Conservation (phyloP, 148 eudicot genomes). For the Rhododendron williamsianum region DNA sequence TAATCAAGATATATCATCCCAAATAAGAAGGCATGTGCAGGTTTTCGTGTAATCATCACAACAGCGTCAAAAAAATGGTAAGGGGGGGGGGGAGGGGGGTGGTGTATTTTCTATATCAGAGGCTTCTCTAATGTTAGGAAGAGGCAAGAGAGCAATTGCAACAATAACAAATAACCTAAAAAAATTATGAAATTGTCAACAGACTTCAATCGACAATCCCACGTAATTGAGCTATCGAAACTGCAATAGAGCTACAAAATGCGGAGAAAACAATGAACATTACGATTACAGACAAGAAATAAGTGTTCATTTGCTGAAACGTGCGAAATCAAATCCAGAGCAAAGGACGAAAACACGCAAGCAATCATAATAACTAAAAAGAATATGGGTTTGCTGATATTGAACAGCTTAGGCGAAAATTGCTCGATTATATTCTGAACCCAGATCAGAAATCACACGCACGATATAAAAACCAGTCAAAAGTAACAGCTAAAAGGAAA, state of each 20-base stretch:
- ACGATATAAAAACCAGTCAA: neutral
- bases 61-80: neutral
- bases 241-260: neutral
- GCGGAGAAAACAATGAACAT: neutral
- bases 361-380: neutral
- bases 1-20: neutral
- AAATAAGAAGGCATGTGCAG: neutral
- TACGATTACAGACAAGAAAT: neutral
- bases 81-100: too few species aligned
- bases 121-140: neutral
- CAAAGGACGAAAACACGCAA: neutral
- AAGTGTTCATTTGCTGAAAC: neutral
- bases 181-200: neutral
- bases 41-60: neutral
- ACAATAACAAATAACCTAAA: neutral
- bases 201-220: neutral
- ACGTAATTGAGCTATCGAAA: neutral
- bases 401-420: neutral
- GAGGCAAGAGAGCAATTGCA: neutral
- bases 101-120: neutral
- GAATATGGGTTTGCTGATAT: slow-evolving; percentile 1
- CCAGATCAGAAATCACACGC: slow-evolving; percentile 7
- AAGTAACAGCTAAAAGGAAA: neutral
- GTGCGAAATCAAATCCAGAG: neutral
- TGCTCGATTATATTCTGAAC: neutral